Evolutionary conservation across 441 rosid species (phyloP), one percentile per base, ranked within the genome.

Genomic region (Cnidoscolus chayamansa): DNA sequence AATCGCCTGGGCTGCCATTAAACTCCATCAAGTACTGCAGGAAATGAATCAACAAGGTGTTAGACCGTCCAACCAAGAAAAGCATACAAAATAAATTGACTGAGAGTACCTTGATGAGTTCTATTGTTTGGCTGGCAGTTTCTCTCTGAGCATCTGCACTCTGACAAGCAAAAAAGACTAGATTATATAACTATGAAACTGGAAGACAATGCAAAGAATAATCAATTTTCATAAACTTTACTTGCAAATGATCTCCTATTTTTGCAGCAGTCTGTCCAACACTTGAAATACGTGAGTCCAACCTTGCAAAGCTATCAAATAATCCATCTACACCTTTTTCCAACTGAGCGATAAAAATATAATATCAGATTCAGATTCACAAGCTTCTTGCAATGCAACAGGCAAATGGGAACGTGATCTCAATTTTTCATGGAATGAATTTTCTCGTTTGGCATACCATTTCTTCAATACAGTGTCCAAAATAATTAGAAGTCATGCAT

Each of bases 261-360:
- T 96, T 96, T 19, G 98, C 99, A 78, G 98, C 99, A 78, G 99
- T 96, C 88, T 93, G 99, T 75, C 99, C 98, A 74, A 96, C 99
- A 83, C 98, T 91, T 65, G 99, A 96, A 80, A 96, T 96, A 71
- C 99, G 97, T 30, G 97, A 87, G 80, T 95, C 99, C 86, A 95
- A 83, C 84, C 99, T 90, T 31, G 98, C 99, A 86, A 95, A 95
- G 86, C 99, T 95, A 84, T 77, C 96, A 72, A 95, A 93, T 84
- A 95, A 77, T 80, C 98, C 99, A 72, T 95, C 98, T 48, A 95
- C 99, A 74, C 97, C 98, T 67, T 89, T 90, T 82, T 96, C 99
- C 67, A 96, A 84, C 99, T 96, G 89, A 76, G 68, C 45, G 63
- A 58, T 17, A 63, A 65, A 40, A 59, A 71, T 20, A 48, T 13